Evolutionary conservation across 108 stramenopile genomes (phyloP), one percentile per base, ranked within the genome.

Genomic region (Cyclotella distinguenda): DNA sequence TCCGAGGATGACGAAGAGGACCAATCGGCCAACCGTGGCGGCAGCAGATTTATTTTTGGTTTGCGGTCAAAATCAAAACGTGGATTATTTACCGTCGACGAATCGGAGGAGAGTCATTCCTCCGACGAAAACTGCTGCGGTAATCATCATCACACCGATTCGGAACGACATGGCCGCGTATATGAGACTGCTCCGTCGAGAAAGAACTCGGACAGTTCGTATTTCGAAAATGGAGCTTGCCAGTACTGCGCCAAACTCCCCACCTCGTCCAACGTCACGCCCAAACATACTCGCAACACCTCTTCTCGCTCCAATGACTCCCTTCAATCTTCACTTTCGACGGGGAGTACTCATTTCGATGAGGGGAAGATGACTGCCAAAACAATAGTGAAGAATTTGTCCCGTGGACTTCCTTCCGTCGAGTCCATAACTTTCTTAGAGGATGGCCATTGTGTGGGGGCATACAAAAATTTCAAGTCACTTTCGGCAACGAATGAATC

Each of bases 391-490:
- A 46, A 53, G 26, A 52, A 62, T 32, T 3, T 71, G 11, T 52
- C 53, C 18, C 44, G 38, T 18, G 70, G 70, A 28, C 70, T 71
- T 4, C 70, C 70, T 16, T 50, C 54, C 23, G 70, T 71, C 0
- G 70, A 60, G 12, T 53, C 61, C 2, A 54, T 71, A 18, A 39
- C 56, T 38, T 45, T 71, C 19, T 45, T 25, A n/a, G 33, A 64
- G 23, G 21, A 1, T 39, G 38, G 30, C 44, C 34, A 43, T 19
- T 45, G 55, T 30, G 50, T 40, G 4, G 33, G 55, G 33, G 57
- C 30, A 26, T 35, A 34, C 49, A 48, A 4, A 3, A 66, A 48
- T 18, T 31, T 45, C 47, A 73, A 51, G 33, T 19, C 44, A n/a
- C 49, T 71, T 6, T 46, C 52, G 35, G 26, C 61, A 1, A 47